These are phyloP conservation scores for Tolypocladium paradoxum DNA, from an alignment of 2,329 filamentous ascomycete species.

Conservation along the genomic window DNA sequence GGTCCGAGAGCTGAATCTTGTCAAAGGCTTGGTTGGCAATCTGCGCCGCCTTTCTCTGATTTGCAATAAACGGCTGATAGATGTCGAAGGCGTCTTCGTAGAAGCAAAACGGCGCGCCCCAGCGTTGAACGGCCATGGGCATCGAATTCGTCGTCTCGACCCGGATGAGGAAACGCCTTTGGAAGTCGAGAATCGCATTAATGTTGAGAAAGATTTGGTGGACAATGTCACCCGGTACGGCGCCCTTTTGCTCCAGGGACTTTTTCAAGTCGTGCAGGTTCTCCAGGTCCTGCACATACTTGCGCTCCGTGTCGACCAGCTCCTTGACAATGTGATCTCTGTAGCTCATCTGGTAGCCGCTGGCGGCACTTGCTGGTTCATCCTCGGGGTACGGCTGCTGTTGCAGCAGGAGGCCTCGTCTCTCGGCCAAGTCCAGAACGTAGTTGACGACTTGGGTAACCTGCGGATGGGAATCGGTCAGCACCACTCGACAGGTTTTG, in stretches of 20 bases:
- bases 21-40: conserved; percentile 79
- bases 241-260: conserved; percentile 74
- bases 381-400: conserved; percentile 47
- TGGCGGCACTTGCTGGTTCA: conserved; percentile 28
- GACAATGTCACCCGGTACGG: conserved; percentile 78
- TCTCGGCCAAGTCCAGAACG: conserved; percentile 77
- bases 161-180: conserved; percentile 86
- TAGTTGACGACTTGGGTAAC: conserved; percentile 87
- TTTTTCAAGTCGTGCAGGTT: conserved; percentile 89
- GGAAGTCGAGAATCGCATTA: conserved; percentile 89
- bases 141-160: conserved; percentile 92
- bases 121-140: conserved; percentile 67
- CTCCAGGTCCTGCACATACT: conserved; percentile 95
- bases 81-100: conserved; percentile 84
- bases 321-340: conserved; percentile 86
- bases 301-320: conserved; percentile 87
- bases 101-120: conserved; percentile 82
- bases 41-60: conserved; percentile 81
- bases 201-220: conserved; percentile 96
- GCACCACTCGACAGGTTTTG: neutral
- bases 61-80: conserved; percentile 95
- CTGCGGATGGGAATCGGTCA: conserved; percentile 9
- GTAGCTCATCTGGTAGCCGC: conserved; percentile 59
- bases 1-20: conserved; percentile 67
- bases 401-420: conserved; percentile 61